phyloP scores from a whole-genome alignment of 768 basidiomycete genomes.

The Suillus subalutaceus region DNA sequence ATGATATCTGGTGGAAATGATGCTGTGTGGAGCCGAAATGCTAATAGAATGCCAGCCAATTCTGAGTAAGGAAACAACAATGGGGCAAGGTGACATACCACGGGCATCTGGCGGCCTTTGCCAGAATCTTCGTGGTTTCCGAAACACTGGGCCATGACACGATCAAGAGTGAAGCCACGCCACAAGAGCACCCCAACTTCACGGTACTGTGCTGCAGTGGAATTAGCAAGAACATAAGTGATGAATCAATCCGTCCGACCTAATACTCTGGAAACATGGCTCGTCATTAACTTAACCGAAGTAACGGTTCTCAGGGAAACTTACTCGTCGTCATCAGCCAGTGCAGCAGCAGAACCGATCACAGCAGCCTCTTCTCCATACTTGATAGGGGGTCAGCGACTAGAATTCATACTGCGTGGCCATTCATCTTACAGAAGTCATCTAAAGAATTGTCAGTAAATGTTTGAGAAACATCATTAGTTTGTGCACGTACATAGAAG shows the following conservation, averaged over 20 bases:
- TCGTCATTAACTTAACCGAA: slow-evolving; percentile 7
- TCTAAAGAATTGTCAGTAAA: slow-evolving; percentile 43
- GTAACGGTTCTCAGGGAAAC: slow-evolving; percentile 27
- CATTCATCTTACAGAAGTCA: slow-evolving; percentile 70
- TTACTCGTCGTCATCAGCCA: slow-evolving; percentile 84
- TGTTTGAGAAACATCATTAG: slow-evolving; percentile 7
- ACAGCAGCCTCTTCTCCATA: slow-evolving; percentile 92
- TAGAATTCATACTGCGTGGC: not conserved
- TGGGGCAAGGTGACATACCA: slow-evolving; percentile 49
- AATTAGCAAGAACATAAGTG: slow-evolving; percentile 3
- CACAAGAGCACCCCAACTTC: slow-evolving; percentile 91
- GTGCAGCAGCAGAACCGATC: slow-evolving; percentile 85
- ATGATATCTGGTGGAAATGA: slow-evolving; percentile 95
- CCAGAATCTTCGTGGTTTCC: slow-evolving; percentile 83
- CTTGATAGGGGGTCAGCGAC: slow-evolving; percentile 39
- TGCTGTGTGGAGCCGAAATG: slow-evolving; percentile 85
- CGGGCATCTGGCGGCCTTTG: slow-evolving; percentile 93
- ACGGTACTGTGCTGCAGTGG: slow-evolving; percentile 77
- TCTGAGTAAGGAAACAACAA: slow-evolving; percentile 1
- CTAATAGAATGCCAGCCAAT: slow-evolving; percentile 36
- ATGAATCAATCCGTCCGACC: slow-evolving; percentile 42
- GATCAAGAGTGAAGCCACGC: slow-evolving; percentile 79
- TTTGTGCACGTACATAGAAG: slow-evolving; percentile 67
- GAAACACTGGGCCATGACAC: slow-evolving; percentile 92
- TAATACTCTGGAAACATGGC: slow-evolving; percentile 57